Evolutionary conservation across 768 basidiomycete genomes (phyloP), one percentile per base, ranked within the genome.

Genomic region (Tephrocybe sp.): DNA sequence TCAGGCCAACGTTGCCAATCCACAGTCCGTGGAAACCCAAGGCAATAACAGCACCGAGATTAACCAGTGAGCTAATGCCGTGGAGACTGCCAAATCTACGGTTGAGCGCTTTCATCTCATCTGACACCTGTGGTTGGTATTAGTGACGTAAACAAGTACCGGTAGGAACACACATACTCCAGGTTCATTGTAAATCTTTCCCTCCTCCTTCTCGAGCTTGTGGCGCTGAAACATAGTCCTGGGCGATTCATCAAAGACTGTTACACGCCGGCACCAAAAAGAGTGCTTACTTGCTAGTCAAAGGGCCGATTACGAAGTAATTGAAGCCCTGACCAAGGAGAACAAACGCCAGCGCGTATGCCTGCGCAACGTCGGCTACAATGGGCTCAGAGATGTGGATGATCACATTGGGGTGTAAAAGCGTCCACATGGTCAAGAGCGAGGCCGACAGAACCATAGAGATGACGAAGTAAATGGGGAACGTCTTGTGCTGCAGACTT

Each of bases 171-270:
- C n/a, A 24, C 76, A 59, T 69, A 91, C 90, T 35, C 75, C 79
- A 25, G 78, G 67, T 46, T 87, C 86, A 58, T 78, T 83, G 63
- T 84, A 81, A 15, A 66, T 59, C 65, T 85, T 87, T 9, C 83
- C 83, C 64, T 90, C 87, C 37, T 81, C 75, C 59, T 89, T 87
- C 71, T 92, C 88, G 50, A 84, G 69, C 53, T 73, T 82, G 41
- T 88, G 83, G 48, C 89, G 76, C 64, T 83, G 66, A 63, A 86
- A 83, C 86, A 87, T 87, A n/a, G 82, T 82, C 64, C 88, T 89
- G 40, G 5, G 25, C 21, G 30, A 27, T 31, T 6, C 1, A 47
- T 51, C 28, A 54, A 32, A 11, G 37, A 24, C 3, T 36, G 36
- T 26, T 39, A 18, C 43, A 25, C 38, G 26, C 19, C 31, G 43